Evolutionary conservation across 1,284 basidiomycete species (phyloP).

Genomic region (Lentinula novae-zelandiae): DNA sequence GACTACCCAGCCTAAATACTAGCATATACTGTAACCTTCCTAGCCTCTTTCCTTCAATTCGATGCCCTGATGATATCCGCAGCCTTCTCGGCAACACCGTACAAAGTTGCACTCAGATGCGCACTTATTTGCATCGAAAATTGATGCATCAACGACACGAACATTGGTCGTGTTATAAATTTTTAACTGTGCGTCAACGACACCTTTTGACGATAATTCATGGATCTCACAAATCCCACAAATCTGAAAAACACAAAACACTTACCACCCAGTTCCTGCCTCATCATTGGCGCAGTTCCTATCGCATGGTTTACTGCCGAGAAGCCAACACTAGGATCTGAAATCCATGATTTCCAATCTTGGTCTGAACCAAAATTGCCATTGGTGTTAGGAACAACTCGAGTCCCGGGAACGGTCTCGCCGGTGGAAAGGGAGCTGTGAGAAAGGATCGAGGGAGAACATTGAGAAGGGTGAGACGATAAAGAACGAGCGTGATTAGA

Average conservation of each 20-base stretch:
- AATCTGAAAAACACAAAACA: slow-evolving; percentile 18
- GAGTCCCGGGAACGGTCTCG: slow-evolving; percentile 36
- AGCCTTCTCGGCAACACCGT: slow-evolving; percentile 47
- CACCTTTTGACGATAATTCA: slow-evolving; percentile 24
- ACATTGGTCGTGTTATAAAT: slow-evolving; percentile 51
- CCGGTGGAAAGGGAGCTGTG: slow-evolving; percentile 25
- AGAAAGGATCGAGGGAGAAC: not conserved
- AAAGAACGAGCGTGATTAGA: too few species aligned
- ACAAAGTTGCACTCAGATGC: slow-evolving; percentile 38
- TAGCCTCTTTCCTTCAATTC: slow-evolving; percentile 10
- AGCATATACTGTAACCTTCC: not conserved
- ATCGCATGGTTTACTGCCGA: slow-evolving; percentile 52
- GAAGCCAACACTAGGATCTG: slow-evolving; percentile 26
- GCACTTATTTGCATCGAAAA: slow-evolving; percentile 42
- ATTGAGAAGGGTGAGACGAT: not conserved
- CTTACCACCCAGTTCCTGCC: slow-evolving; percentile 48
- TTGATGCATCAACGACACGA: slow-evolving; percentile 46
- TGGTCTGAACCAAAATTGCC: slow-evolving; percentile 23
- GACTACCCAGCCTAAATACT: too few species aligned
- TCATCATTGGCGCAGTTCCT: slow-evolving; percentile 63
- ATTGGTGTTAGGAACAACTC: slow-evolving; percentile 36
- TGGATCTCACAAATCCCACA: not conserved
- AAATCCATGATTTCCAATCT: slow-evolving; percentile 43
- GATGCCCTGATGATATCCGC: slow-evolving; percentile 43
- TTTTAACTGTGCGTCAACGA: slow-evolving; percentile 37